Conservation (phyloP, 139 green algal species). For the Zygnema circumcarinatum region DNA sequence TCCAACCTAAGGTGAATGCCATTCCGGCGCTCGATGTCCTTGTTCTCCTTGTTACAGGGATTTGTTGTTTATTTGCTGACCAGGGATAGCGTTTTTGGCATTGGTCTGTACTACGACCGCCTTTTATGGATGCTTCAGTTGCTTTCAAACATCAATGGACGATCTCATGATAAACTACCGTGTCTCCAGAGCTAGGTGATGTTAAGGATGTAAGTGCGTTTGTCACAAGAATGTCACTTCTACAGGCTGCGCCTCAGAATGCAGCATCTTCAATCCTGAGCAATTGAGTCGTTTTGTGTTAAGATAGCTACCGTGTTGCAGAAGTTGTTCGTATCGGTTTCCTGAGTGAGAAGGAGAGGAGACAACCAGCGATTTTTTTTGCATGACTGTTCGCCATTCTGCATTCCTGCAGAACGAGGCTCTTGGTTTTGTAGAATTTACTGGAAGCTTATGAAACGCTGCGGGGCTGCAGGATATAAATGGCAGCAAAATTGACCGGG, state of each 20-base stretch:
- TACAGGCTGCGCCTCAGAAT: no score
- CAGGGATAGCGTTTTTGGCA: background rate
- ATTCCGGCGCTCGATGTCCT: background rate
- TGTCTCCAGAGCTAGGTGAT: no score
- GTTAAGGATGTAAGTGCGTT: no score
- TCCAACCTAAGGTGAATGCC: background rate
- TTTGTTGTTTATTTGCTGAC: background rate
- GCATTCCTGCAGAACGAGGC: no score
- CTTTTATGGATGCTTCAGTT: background rate
- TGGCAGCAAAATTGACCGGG: background rate
- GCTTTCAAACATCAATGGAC: background rate
- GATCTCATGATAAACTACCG: background rate
- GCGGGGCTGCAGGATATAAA: background rate
- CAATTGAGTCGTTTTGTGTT: background rate
- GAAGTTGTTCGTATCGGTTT: background rate
- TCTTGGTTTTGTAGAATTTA: background rate
- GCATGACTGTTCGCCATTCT: background rate
- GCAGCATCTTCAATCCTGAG: no score
- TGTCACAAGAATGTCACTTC: no score
- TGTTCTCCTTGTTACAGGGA: background rate
- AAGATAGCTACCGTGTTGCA: background rate
- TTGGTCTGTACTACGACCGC: no score
- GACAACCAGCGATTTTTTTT: background rate
- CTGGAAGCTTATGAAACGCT: background rate
- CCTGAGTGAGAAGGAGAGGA: background rate